Conservation (phyloP, 208 protist genomes). For the Sergeia podlipaevii region DNA sequence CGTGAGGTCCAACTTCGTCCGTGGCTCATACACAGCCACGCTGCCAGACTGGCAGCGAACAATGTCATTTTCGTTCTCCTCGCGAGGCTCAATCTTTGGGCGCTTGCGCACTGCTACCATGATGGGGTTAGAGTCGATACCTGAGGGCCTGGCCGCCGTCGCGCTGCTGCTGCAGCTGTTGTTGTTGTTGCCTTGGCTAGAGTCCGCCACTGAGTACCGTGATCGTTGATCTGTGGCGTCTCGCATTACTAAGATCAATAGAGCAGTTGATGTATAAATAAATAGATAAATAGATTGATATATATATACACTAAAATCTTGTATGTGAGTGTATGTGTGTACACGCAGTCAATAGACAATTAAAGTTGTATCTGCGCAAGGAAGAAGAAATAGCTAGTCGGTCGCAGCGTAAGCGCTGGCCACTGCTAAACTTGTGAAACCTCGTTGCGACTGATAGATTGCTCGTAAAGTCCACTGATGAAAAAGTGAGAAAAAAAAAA, state of each 20-base stretch:
- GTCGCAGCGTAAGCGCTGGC: too few relatives aligned
- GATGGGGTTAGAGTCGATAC: slow-evolving; percentile 36
- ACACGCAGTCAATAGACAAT: too few relatives aligned
- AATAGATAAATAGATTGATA: too few relatives aligned
- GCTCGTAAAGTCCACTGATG: neutral
- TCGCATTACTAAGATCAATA: too few relatives aligned
- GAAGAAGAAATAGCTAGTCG: too few relatives aligned
- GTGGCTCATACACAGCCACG: slow-evolving; percentile 79
- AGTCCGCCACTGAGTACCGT: too few relatives aligned
- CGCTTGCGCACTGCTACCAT: slow-evolving; percentile 80
- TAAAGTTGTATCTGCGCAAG: too few relatives aligned
- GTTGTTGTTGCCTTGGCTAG: slow-evolving; percentile 3
- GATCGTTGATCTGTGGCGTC: too few relatives aligned
- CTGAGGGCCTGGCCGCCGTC: slow-evolving; percentile 12
- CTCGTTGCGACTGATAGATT: neutral
- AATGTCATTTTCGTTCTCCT: slow-evolving; percentile 74
- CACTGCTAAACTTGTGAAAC: too few relatives aligned
- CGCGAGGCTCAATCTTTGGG: slow-evolving; percentile 40
- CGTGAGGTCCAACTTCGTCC: slow-evolving; percentile 90
- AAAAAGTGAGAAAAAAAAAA: slow-evolving; percentile 12
- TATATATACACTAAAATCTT: too few relatives aligned
- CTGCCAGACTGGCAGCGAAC: slow-evolving; percentile 48
- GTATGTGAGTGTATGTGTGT: too few relatives aligned
- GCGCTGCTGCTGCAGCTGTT: slow-evolving; percentile 5
- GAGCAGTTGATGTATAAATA: too few relatives aligned